These are phyloP conservation scores for Brachypodium distachyon DNA, from an alignment of 202 grass and related monocot species.

Conservation along the genomic window DNA sequence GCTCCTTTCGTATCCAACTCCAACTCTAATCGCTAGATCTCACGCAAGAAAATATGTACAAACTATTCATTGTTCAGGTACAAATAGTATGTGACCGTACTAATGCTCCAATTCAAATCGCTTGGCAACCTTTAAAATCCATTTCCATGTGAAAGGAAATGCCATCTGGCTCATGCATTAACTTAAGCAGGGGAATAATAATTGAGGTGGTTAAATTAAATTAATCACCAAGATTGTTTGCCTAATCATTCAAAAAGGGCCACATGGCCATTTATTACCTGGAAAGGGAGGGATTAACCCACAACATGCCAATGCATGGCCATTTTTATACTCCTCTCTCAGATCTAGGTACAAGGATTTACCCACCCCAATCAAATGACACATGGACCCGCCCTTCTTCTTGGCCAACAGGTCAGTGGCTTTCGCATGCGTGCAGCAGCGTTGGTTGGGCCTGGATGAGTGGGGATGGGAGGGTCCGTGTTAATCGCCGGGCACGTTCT, in stretches of 20 bases:
- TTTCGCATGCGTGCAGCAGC: neutral
- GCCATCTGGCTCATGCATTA: conserved; percentile 11
- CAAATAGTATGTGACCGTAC: neutral
- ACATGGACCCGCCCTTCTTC: neutral
- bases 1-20: neutral
- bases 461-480: conserved; percentile 47
- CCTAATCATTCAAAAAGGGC: conserved; percentile 39
- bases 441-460: neutral
- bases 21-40: neutral
- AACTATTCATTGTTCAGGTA: neutral
- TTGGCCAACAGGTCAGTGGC: neutral
- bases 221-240: conserved; percentile 35
- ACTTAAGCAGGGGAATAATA: conserved; percentile 16
- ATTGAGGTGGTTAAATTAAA: conserved; percentile 36
- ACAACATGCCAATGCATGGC: conserved; percentile 68
- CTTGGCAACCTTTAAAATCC: neutral
- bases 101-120: neutral
- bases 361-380: neutral
- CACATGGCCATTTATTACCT: conserved; percentile 71
- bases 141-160: conserved; percentile 20
- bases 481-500: conserved; percentile 95
- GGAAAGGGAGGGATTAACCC: conserved; percentile 74
- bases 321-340: conserved; percentile 33
- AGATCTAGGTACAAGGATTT: neutral
- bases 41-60: neutral